A percentile compares a stretch with the other conserved stretches of the same genome.
These are phyloP conservation scores for Astrephomene gubernaculifera DNA, from an alignment of 139 green algal genomes.

Conservation along the genomic window DNA sequence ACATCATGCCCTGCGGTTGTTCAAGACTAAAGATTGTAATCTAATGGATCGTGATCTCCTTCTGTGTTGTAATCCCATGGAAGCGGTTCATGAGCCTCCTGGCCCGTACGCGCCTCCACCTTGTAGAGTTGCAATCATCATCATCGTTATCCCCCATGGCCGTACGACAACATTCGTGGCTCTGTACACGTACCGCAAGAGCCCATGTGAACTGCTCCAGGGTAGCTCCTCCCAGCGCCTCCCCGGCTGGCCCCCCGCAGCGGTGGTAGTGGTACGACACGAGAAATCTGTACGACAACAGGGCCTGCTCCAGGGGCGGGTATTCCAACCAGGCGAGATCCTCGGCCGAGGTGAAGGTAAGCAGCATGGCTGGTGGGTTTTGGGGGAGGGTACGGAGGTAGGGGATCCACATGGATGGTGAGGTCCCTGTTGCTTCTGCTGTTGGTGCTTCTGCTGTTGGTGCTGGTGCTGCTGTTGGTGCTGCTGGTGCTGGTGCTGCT, in stretches of 20 bases:
- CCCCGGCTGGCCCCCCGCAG: not conserved
- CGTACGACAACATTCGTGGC: too few species aligned
- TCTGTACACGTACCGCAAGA: constrained; percentile 21
- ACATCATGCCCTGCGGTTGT: too few species aligned
- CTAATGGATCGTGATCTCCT: too few species aligned
- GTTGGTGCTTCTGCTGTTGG: not conserved
- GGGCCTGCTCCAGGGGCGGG: constrained; percentile 3
- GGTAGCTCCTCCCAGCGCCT: not conserved
- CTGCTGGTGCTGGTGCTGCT: not conserved
- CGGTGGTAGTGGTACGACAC: not conserved
- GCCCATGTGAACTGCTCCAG: constrained; percentile 23
- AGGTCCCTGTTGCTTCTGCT: not conserved
- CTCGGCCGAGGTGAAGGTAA: not conserved
- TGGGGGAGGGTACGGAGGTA: constrained; percentile 10
- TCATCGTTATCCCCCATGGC: too few species aligned
- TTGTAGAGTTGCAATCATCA: too few species aligned
- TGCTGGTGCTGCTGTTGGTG: not conserved
- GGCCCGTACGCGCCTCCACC: too few species aligned
- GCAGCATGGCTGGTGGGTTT: constrained; percentile 1
- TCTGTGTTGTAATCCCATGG: too few species aligned
- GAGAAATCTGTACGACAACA: constrained; percentile 1
- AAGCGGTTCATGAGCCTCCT: too few species aligned
- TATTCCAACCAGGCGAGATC: constrained; percentile 4
- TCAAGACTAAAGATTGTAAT: too few species aligned
- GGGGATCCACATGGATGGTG: not conserved